Conservation (phyloP, 805 yeast genomes). For the Kodamaea kaohsiungensis region DNA sequence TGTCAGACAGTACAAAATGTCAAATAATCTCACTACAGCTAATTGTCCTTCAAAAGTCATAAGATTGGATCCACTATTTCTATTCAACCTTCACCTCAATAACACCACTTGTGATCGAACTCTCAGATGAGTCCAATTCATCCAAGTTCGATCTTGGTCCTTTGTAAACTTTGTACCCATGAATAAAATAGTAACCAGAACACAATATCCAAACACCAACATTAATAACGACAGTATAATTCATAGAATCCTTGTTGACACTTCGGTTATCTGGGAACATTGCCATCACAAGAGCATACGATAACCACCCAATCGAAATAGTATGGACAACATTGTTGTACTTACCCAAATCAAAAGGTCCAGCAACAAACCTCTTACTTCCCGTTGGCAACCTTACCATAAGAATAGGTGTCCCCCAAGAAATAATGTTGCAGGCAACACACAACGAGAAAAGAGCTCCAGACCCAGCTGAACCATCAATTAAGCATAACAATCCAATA, state of each 20-base stretch:
- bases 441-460: slow-evolving; percentile 67
- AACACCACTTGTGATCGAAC: not conserved
- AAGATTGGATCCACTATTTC: too few relatives aligned
- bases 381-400: slow-evolving; percentile 51
- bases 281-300: slow-evolving; percentile 53
- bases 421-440: slow-evolving; percentile 61
- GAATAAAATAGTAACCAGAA: slow-evolving; percentile 48
- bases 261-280: slow-evolving; percentile 58
- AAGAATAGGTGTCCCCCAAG: slow-evolving; percentile 64
- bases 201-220: slow-evolving; percentile 61
- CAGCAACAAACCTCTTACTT: slow-evolving; percentile 47
- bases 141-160: slow-evolving; percentile 47
- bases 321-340: slow-evolving; percentile 46
- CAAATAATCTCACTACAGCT: too few relatives aligned
- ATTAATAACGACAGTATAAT: slow-evolving; percentile 66
- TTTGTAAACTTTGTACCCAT: slow-evolving; percentile 54
- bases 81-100: not conserved
- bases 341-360: slow-evolving; percentile 65
- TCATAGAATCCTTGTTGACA: slow-evolving; percentile 55
- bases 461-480: slow-evolving; percentile 57
- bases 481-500: slow-evolving; percentile 59
- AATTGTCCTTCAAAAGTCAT: too few relatives aligned
- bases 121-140: not conserved
- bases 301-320: slow-evolving; percentile 50
- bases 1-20: too few relatives aligned